phyloP scores from a whole-genome alignment of 352 stramenopile species.

The Peronospora destructor region DNA sequence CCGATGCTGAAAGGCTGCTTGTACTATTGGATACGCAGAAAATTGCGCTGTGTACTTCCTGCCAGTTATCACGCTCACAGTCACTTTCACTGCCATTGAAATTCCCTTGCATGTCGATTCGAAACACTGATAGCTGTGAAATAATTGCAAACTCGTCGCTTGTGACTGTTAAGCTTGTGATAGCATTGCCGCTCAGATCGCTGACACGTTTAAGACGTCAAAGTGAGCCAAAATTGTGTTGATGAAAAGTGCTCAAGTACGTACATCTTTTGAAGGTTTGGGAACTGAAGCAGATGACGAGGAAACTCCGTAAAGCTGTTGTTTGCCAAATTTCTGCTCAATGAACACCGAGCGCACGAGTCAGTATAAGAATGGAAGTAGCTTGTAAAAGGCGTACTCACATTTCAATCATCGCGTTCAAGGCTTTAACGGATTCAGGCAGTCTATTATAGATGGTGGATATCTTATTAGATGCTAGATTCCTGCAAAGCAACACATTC shows the following conservation, averaged over 20 bases:
- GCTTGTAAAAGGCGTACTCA: conserved; percentile 4
- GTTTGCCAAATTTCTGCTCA: conserved; percentile 34
- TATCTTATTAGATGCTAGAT: conserved; percentile 28
- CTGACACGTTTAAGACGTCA: conserved; percentile 11
- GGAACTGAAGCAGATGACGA: conserved; percentile 32
- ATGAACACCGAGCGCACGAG: background rate
- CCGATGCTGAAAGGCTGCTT: conserved; percentile 13
- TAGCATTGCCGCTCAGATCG: conserved; percentile 36
- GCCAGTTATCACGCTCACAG: conserved; percentile 28
- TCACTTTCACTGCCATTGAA: background rate
- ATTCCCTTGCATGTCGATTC: conserved; percentile 9
- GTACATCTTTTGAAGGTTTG: conserved; percentile 39
- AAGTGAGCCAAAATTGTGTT: background rate
- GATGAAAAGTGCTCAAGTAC: conserved; percentile 3
- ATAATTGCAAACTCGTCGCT: conserved; percentile 29
- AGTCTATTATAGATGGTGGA: conserved; percentile 32
- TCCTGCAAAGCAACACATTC: conserved; percentile 12
- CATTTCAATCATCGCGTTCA: conserved; percentile 28
- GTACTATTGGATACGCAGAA: conserved; percentile 40
- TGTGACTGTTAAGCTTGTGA: conserved; percentile 39
- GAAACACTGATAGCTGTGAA: conserved; percentile 29
- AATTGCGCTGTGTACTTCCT: conserved; percentile 23
- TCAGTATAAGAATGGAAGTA: conserved; percentile 5
- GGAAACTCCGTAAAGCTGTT: conserved; percentile 42
- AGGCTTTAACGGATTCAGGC: conserved; percentile 9